Base-by-base conservation (phyloP, 192 early-diverging fungal species). In the Linnemannia schmuckeri region DNA sequence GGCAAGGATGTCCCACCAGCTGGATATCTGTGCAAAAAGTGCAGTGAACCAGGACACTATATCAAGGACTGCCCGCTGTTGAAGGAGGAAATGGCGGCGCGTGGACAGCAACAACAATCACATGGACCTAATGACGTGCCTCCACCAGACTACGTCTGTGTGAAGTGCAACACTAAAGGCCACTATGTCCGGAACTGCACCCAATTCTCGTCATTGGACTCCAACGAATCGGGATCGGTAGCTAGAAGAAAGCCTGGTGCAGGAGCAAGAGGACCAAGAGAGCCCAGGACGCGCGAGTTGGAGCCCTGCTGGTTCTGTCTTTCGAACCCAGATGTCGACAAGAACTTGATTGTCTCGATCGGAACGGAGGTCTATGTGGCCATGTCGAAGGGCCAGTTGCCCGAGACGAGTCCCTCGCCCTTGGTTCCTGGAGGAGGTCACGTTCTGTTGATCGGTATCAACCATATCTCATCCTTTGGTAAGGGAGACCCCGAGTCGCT, bases 221-320 rank as follows among this genome's bases (percentile, higher is more conserved):
- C 30, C 46, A 30, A 77, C 35, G 79, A 37, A 33, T 47, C 72
- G 37, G 55, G 55, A 22, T n/a, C 24, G 20, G 3, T 57, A 12
- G 42, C 55, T 8, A 15, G 30, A 66, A 20, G 52, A 38, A 35
- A 72, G 90, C 88, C 88, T 24, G 52, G 81, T 41, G 12, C 30
- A 33, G 4, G 3, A 66, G 1, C 27, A 66, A 33, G n/a, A 30
- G 61, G 61, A 15, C 61, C 61, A 66, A 66, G 20, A 66, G 61
- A 66, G 61, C 61, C n/a, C 27, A 66, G 24, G 27, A 12, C 61
- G 12, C 61, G 61, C 30, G 61, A 66, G 13, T 12, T 66, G 30
- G 30, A 66, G 3, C 90, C 94, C 6, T 99, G 98, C 89, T 99
- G 98, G 98, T 99, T 99, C 88, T 99, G 98, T 85, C 89, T 99